Percentiles rank a stretch among this genome's conserved stretches.
Evolutionary conservation across 768 basidiomycete species (phyloP).

Genomic region (Trametes villosa): DNA sequence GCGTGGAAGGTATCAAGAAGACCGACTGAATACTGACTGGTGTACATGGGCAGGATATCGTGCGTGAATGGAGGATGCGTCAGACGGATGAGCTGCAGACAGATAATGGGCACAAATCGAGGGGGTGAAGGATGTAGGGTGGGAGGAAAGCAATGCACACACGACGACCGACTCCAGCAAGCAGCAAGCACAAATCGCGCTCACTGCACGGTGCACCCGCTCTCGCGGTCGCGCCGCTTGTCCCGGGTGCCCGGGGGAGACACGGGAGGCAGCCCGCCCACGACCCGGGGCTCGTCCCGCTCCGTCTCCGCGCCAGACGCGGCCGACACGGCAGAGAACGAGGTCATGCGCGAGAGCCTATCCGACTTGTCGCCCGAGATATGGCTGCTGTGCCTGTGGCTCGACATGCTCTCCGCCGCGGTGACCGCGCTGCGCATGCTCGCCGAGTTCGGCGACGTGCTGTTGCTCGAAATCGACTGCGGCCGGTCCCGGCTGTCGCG

Average conservation of each 20-base stretch:
- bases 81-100: background rate
- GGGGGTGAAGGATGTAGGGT: background rate
- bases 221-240: constrained; percentile 40
- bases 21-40: too few species aligned
- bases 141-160: background rate
- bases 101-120: background rate
- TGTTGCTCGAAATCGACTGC: constrained; percentile 61
- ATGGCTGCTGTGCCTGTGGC: constrained; percentile 31
- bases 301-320: constrained; percentile 28
- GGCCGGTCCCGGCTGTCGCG: constrained; percentile 49
- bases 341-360: constrained; percentile 41
- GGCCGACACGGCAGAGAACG: constrained; percentile 39
- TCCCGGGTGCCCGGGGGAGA: constrained; percentile 37
- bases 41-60: constrained; percentile 25
- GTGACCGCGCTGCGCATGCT: constrained; percentile 65
- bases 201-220: constrained; percentile 53
- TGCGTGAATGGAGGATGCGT: constrained; percentile 20
- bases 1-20: constrained; percentile 21
- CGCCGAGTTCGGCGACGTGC: constrained; percentile 53
- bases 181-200: background rate
- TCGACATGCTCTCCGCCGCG: constrained; percentile 48
- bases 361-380: constrained; percentile 34
- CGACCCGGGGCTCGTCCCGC: constrained; percentile 37
- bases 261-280: constrained; percentile 43
- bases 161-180: background rate